Percentiles rank a stretch among this genome's conserved stretches.
Conservation (phyloP, 768 basidiomycete species). For the Amanita rimosa region DNA sequence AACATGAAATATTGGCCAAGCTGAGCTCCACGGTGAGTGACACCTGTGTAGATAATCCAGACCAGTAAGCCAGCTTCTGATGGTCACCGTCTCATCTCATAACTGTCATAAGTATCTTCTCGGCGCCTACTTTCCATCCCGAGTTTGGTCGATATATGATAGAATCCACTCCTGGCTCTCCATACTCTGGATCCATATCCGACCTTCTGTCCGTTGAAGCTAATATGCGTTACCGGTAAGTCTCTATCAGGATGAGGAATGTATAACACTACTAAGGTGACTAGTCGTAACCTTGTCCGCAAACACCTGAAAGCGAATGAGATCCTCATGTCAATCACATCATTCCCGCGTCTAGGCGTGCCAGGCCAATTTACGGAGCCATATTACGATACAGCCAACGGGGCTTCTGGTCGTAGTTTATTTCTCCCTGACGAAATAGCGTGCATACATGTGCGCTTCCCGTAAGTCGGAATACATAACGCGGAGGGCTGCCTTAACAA, state of each 20-base stretch:
- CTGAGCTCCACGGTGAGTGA: conserved; percentile 57
- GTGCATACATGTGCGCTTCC: conserved; percentile 95
- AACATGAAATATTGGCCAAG: conserved; percentile 85
- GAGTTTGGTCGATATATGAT: conserved; percentile 99
- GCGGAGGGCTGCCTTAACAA: conserved; percentile 6
- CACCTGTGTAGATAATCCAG: conserved; percentile 47
- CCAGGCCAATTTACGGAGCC: conserved; percentile 91
- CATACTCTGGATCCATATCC: conserved; percentile 80
- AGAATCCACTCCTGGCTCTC: conserved; percentile 93
- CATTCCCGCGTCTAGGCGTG: conserved; percentile 85
- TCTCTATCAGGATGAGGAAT: neutral
- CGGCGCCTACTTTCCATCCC: conserved; percentile 92
- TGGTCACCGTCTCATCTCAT: conserved; percentile 1
- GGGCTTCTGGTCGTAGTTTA: conserved; percentile 82
- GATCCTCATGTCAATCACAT: conserved; percentile 85
- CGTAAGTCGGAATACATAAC: conserved; percentile 46
- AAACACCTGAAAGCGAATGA: conserved; percentile 79
- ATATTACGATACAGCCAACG: conserved; percentile 59
- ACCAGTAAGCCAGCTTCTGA: conserved; percentile 37
- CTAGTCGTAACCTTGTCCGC: conserved; percentile 74
- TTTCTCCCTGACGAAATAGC: conserved; percentile 95
- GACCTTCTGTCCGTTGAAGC: conserved; percentile 85
- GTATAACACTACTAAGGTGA: neutral
- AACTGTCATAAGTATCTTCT: conserved; percentile 45
- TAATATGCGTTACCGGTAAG: conserved; percentile 90